Conservation (phyloP, 2,329 filamentous ascomycete species). For the Alternaria brassicicola region DNA sequence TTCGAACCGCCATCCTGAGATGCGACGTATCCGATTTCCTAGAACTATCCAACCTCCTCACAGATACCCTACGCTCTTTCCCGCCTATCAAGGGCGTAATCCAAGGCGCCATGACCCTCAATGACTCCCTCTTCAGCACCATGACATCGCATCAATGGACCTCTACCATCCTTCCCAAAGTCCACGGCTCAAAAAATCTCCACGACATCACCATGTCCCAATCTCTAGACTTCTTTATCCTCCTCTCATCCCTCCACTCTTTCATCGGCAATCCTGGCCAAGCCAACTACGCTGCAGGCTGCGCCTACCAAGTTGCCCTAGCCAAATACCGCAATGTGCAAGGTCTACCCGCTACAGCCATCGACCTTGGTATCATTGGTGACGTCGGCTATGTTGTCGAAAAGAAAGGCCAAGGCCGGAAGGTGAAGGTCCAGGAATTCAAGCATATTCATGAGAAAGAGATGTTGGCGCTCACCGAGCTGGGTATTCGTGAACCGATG, state of each 20-base stretch:
- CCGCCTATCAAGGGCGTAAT: constrained; percentile 23
- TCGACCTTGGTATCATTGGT: constrained; percentile 26
- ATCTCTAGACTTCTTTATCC: constrained; percentile 32
- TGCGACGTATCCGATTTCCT: constrained; percentile 17
- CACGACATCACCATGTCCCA: constrained; percentile 13
- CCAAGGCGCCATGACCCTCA: constrained; percentile 25
- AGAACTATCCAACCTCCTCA: not conserved
- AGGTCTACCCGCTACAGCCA: constrained; percentile 6
- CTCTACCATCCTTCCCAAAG: constrained; percentile 29
- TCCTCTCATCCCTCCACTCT: constrained; percentile 24
- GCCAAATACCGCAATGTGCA: constrained; percentile 14
- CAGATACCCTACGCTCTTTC: not conserved
- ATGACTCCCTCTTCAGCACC: constrained; percentile 19
- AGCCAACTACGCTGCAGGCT: constrained; percentile 35
- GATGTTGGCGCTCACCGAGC: constrained; percentile 17
- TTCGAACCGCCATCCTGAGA: constrained; percentile 4
- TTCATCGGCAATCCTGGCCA: constrained; percentile 31
- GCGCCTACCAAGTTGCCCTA: constrained; percentile 28
- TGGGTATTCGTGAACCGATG: constrained; percentile 9
- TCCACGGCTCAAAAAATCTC: constrained; percentile 43
- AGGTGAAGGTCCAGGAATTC: constrained; percentile 16
- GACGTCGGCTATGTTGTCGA: constrained; percentile 26
- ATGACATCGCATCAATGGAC: constrained; percentile 23
- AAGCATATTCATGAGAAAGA: constrained; percentile 13
- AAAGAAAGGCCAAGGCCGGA: constrained; percentile 4